phyloP scores from a whole-genome alignment of 2,329 filamentous ascomycete species.

The Teratosphaeria viscida region DNA sequence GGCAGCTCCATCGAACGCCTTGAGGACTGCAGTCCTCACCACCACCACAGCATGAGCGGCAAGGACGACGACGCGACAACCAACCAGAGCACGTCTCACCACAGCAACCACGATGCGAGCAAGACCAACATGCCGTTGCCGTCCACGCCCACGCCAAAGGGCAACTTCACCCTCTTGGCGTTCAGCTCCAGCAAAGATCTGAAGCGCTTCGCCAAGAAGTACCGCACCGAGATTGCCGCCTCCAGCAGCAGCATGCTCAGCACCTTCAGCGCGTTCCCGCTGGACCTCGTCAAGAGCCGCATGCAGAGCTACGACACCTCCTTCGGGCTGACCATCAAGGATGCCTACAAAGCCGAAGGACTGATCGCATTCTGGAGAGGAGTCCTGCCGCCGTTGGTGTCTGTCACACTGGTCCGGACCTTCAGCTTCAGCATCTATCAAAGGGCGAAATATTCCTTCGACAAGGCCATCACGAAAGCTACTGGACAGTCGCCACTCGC shows the following conservation, averaged over 20 bases:
- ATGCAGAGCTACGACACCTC: slow-evolving; percentile 62
- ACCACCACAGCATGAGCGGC: slow-evolving; percentile 13
- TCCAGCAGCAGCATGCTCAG: slow-evolving; percentile 67
- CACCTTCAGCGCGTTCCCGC: slow-evolving; percentile 70
- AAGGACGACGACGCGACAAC: slow-evolving; percentile 8
- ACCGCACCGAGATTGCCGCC: slow-evolving; percentile 71
- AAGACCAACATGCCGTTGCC: background rate
- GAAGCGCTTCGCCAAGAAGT: slow-evolving; percentile 57
- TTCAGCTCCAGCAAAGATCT: slow-evolving; percentile 31
- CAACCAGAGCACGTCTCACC: background rate
- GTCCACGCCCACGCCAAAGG: background rate
- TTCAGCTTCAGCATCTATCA: slow-evolving; percentile 73
- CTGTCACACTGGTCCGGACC: slow-evolving; percentile 66
- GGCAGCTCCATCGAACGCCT: slow-evolving; percentile 21
- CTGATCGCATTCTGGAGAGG: slow-evolving; percentile 41
- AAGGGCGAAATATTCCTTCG: slow-evolving; percentile 62
- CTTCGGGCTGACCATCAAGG: slow-evolving; percentile 55
- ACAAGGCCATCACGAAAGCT: slow-evolving; percentile 54
- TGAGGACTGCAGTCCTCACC: slow-evolving; percentile 15
- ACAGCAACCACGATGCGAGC: background rate
- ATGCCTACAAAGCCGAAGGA: slow-evolving; percentile 56
- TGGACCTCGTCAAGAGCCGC: slow-evolving; percentile 82
- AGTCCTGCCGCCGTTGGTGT: slow-evolving; percentile 69
- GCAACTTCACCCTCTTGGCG: background rate
- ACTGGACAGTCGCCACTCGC: slow-evolving; percentile 62